Conservation (phyloP, 2,329 filamentous ascomycete genomes). For the Pseudogymnoascus sp. region DNA sequence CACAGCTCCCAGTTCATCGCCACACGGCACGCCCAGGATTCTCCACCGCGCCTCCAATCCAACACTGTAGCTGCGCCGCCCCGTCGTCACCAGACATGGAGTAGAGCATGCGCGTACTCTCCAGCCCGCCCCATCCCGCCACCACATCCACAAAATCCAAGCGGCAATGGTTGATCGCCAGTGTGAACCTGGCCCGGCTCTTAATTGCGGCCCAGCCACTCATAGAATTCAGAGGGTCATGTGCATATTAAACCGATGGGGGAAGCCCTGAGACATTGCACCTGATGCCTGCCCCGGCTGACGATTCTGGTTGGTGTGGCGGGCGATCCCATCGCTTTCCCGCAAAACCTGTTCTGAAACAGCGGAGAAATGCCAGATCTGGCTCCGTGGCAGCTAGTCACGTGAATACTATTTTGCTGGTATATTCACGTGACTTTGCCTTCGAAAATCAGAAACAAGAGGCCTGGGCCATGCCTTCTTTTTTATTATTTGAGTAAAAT, state of each 20-base stretch:
- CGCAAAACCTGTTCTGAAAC: slow-evolving; percentile 6
- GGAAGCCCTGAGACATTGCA: background rate
- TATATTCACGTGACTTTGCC: no score
- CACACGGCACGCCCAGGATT: background rate
- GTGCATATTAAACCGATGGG: background rate
- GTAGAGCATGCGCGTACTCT: background rate
- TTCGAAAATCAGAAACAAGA: no score
- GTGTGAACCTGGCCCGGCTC: background rate
- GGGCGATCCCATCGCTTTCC: background rate
- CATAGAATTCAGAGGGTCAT: background rate
- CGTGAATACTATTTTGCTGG: background rate
- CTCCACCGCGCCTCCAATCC: background rate
- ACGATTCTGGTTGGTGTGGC: slow-evolving; percentile 2
- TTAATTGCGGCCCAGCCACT: slow-evolving; percentile 1
- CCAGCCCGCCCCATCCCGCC: background rate
- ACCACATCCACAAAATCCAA: background rate
- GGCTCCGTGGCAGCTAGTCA: background rate
- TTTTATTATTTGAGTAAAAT: no score
- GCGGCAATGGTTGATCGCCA: background rate
- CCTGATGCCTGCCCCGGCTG: background rate
- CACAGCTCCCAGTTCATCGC: background rate
- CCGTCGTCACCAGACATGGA: background rate
- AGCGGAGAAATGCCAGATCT: background rate
- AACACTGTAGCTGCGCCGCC: background rate
- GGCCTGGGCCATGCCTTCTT: no score